phyloP scores from a whole-genome alignment of 306 rosid species.

The Sesbania bispinosa region DNA sequence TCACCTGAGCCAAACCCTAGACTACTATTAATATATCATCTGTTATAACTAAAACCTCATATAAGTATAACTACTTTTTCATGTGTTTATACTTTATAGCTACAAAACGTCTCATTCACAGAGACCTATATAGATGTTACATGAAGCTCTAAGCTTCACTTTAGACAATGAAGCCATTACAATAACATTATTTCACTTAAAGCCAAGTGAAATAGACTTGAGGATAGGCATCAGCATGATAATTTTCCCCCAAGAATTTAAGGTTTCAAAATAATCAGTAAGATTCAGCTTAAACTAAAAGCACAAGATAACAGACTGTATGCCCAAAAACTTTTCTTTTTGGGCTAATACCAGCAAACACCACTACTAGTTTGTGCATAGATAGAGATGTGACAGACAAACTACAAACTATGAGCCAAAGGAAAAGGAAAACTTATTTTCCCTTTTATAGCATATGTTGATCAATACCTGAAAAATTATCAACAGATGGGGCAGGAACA shows the following conservation, averaged over 20 bases:
- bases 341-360: background rate
- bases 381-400: background rate
- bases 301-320: background rate
- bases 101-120: background rate
- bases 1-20: background rate
- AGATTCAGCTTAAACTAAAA: conserved; percentile 8
- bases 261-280: background rate
- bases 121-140: background rate
- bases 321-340: background rate
- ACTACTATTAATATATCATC: background rate
- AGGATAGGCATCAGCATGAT: too few relatives aligned
- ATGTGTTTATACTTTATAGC: background rate
- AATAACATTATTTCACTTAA: background rate
- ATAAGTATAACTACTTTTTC: background rate
- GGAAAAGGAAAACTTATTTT: background rate
- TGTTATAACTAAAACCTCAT: background rate
- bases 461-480: conserved; percentile 53
- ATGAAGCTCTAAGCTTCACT: background rate
- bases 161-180: background rate
- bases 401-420: background rate
- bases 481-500: conserved; percentile 50
- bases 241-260: too few relatives aligned
- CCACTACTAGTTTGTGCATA: background rate
- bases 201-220: background rate
- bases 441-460: background rate